Evolutionary conservation across 257 asterid genomes (phyloP).

Genomic region (Ajuga chamaepitys): DNA sequence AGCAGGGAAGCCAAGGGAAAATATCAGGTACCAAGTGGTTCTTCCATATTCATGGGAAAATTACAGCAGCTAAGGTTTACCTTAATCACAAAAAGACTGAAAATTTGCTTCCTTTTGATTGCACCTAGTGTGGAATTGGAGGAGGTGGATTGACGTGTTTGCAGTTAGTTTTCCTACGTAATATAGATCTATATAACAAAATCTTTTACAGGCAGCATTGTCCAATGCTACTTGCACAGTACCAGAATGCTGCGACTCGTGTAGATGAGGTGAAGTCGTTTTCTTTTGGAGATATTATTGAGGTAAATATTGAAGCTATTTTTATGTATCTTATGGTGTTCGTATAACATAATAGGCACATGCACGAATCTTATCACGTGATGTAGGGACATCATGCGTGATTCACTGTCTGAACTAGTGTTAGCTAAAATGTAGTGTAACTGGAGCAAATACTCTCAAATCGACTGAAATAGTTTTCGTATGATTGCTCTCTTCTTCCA

Average conservation of each 20-base stretch:
- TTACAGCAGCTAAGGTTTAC: too few species aligned
- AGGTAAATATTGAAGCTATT: conserved; percentile 29
- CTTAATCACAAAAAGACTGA: too few species aligned
- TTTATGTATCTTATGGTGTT: background rate
- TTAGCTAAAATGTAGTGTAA: background rate
- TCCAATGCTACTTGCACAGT: conserved; percentile 82
- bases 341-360: background rate
- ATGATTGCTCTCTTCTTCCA: background rate
- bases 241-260: conserved; percentile 87
- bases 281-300: conserved; percentile 51
- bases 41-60: too few species aligned
- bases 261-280: conserved; percentile 59
- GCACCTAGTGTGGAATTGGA: too few species aligned
- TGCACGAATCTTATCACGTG: background rate
- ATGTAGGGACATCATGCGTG: background rate
- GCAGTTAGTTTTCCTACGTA: background rate
- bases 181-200: conserved; percentile 10
- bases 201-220: conserved; percentile 41
- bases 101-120: too few species aligned
- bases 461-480: background rate
- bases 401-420: background rate
- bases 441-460: background rate
- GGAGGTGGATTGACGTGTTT: too few species aligned
- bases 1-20: conserved; percentile 53
- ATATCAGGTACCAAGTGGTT: conserved; percentile 46